These are phyloP conservation scores for Vitis labrusca DNA, from an alignment of 164 flowering plant species.

Conservation along the genomic window DNA sequence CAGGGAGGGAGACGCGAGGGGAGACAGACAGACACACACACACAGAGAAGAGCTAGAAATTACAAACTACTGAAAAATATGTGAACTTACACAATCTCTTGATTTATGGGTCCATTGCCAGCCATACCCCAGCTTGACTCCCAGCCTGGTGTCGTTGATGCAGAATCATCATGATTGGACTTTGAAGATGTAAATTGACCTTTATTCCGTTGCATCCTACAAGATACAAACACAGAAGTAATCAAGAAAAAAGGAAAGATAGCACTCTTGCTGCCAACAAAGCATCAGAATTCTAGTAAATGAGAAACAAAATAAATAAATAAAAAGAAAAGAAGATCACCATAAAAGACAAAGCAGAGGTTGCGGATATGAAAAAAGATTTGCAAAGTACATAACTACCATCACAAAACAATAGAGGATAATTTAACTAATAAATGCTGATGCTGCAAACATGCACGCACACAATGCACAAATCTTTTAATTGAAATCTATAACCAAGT, in stretches of 20 bases:
- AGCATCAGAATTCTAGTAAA: background rate
- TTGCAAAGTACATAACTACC: background rate
- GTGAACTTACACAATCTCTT: conserved; percentile 51
- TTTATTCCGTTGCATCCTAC: conserved; percentile 76
- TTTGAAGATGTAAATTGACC: conserved; percentile 81
- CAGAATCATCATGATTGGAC: conserved; percentile 41
- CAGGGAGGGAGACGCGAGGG: background rate
- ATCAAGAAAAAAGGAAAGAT: background rate
- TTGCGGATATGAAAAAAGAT: background rate
- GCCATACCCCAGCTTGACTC: conserved; percentile 46
- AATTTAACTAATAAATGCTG: background rate
- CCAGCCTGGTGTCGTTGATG: conserved; percentile 45
- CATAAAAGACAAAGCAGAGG: too few relatives aligned
- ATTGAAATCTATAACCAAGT: too few relatives aligned
- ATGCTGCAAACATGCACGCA: background rate
- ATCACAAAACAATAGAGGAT: background rate
- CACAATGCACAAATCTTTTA: too few relatives aligned
- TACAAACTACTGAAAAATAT: background rate
- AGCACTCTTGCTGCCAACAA: background rate
- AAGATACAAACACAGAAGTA: background rate
- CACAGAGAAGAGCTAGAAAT: background rate
- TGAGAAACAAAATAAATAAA: too few relatives aligned
- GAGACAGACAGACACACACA: background rate
- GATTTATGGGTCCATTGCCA: conserved; percentile 43
- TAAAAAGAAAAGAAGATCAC: too few relatives aligned